Percentiles rank a stretch among this genome's conserved stretches.
Conservation (phyloP, 345 rosid species). For the Lepidium africanum region DNA sequence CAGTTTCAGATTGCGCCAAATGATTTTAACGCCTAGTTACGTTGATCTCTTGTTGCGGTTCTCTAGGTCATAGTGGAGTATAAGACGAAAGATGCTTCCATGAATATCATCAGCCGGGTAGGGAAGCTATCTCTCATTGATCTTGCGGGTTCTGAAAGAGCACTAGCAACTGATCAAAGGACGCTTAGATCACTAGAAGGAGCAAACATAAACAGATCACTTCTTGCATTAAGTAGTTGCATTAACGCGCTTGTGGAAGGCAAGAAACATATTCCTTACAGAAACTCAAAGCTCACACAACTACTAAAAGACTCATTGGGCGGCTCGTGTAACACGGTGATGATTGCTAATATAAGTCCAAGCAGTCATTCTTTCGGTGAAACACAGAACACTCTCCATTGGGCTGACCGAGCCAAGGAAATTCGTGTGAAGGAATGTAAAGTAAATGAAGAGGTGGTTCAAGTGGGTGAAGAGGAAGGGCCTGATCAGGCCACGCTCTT, state of each 20-base stretch:
- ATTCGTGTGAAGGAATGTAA: conserved; percentile 60
- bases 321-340: conserved; percentile 85
- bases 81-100: conserved; percentile 54
- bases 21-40: background rate
- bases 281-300: conserved; percentile 95
- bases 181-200: conserved; percentile 89
- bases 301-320: conserved; percentile 92
- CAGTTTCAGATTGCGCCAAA: background rate
- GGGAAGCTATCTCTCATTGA: conserved; percentile 92
- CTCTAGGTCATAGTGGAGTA: conserved; percentile 72
- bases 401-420: conserved; percentile 97
- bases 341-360: conserved; percentile 95
- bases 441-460: conserved; percentile 42
- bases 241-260: conserved; percentile 96
- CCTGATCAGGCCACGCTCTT: conserved; percentile 59
- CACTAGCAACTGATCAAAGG: conserved; percentile 86
- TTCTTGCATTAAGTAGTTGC: conserved; percentile 90
- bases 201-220: conserved; percentile 90
- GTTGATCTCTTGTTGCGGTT: conserved; percentile 7
- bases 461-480: conserved; percentile 44
- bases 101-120: conserved; percentile 51
- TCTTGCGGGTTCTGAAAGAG: conserved; percentile 99
- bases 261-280: conserved; percentile 82
- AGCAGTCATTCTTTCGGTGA: conserved; percentile 83
- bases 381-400: conserved; percentile 92